Evolutionary conservation across 768 basidiomycete genomes (phyloP), one percentile per base, ranked within the genome.

Genomic region (Coprinopsis strossmayeri): DNA sequence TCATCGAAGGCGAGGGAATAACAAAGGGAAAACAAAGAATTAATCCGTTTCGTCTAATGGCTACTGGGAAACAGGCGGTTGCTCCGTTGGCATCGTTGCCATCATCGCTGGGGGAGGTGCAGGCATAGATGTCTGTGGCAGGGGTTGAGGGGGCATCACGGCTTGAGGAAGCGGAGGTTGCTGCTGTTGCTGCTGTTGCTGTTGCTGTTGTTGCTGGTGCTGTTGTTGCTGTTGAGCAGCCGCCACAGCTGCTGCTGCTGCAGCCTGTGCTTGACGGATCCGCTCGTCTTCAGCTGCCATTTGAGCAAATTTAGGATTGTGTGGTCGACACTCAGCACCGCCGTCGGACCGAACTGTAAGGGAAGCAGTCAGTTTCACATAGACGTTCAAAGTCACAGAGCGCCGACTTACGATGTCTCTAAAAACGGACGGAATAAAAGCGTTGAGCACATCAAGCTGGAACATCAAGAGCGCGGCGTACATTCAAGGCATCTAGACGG

Each of bases 401-500:
- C 55, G 52, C 52, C 61, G 25, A 72, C 86, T 76, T 66, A 90
- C 87, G 69, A 67, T 90, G 87, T 69, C 87, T 76, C 86, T 87
- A 67, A 55, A 66, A 61, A 53, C 61, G 58, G 34, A 48, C n/a
- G n/a, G n/a, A n/a, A n/a, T n/a, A n/a, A n/a, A n/a, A n/a, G n/a
- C n/a, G n/a, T n/a, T n/a, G n/a, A n/a, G n/a, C n/a, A n/a, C n/a
- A n/a, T n/a, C n/a, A n/a, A n/a, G n/a, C n/a, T n/a, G n/a, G n/a
- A 27, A 34, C 21, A 45, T 32, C 12, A 25, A 32, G 13, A 42
- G 47, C 24, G 46, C 58, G 54, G 81, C 90, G 69, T 71, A 94
- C 91, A 69, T 94, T 95, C 53, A 97, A 74, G 17, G 93, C 93
- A 71, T 97, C 93, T 62, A 93, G 69, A 50, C 93, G 74, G 61